These are phyloP conservation scores for Globisporangium paddicum DNA, from an alignment of 352 stramenopile genomes.

Conservation along the genomic window DNA sequence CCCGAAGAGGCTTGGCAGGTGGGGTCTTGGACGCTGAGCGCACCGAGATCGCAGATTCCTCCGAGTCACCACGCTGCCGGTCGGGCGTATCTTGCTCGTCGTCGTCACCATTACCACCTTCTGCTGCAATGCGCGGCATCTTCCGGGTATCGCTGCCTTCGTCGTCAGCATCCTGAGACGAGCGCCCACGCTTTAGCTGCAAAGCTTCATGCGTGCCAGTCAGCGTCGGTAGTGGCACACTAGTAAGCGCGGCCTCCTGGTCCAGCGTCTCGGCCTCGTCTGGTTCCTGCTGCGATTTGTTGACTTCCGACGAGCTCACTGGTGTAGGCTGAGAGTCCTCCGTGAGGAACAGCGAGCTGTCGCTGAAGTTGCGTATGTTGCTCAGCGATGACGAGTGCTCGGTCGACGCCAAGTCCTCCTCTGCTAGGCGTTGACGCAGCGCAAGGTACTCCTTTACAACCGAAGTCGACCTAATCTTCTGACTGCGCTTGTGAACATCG, in stretches of 20 bases:
- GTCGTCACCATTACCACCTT: not conserved
- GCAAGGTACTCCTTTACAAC: not conserved
- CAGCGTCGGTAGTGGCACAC: not conserved
- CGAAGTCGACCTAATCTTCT: not conserved
- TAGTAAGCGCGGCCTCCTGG: not conserved
- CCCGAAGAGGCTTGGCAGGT: conserved; percentile 8
- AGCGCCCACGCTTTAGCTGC: not conserved
- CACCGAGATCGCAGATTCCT: conserved; percentile 17
- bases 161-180: not conserved
- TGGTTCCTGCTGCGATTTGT: not conserved
- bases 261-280: conserved; percentile 19
- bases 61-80: conserved; percentile 13
- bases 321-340: conserved; percentile 25
- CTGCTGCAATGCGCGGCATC: not conserved
- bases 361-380: not conserved
- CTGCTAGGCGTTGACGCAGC: not conserved
- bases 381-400: conserved; percentile 11
- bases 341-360: conserved; percentile 17
- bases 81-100: conserved; percentile 13
- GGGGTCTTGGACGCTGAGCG: conserved; percentile 22
- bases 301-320: conserved; percentile 7
- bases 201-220: not conserved
- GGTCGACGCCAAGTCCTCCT: conserved; percentile 5
- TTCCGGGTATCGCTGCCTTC: not conserved
- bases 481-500: not conserved